Evolutionary conservation across 2,329 filamentous ascomycete genomes (phyloP).

Genomic region (Chaetomium globosum): DNA sequence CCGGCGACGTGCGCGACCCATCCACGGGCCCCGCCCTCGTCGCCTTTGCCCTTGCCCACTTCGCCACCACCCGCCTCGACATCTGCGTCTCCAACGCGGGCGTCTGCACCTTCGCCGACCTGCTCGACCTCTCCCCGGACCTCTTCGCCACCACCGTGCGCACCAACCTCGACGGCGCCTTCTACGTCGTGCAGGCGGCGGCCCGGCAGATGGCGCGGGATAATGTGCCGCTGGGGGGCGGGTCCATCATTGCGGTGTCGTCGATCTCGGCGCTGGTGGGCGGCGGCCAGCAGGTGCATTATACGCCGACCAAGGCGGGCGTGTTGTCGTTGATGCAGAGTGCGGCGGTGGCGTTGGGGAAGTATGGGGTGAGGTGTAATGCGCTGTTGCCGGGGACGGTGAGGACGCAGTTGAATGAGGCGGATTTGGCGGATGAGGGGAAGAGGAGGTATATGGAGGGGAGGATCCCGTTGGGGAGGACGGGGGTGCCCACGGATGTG

Average conservation of each 20-base stretch:
- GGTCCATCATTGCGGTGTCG: constrained; percentile 76
- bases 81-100: constrained; percentile 88
- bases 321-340: constrained; percentile 82
- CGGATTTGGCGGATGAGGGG: constrained; percentile 70
- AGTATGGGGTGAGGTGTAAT: constrained; percentile 78
- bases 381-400: constrained; percentile 82
- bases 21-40: constrained; percentile 72
- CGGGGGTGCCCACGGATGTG: constrained; percentile 73
- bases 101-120: constrained; percentile 84
- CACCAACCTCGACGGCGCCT: constrained; percentile 86
- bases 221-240: constrained; percentile 70
- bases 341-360: constrained; percentile 75
- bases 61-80: constrained; percentile 62
- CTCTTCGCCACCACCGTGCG: constrained; percentile 72
- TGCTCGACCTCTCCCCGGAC: constrained; percentile 71
- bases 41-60: constrained; percentile 62
- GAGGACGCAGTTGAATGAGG: constrained; percentile 80
- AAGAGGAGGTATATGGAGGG: constrained; percentile 81
- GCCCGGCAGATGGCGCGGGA: constrained; percentile 74
- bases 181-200: constrained; percentile 83
- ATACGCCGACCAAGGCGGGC: constrained; percentile 87
- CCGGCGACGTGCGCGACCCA: constrained; percentile 76
- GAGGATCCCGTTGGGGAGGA: constrained; percentile 74
- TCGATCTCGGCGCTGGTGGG: constrained; percentile 77
- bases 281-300: constrained; percentile 77